These are phyloP conservation scores for Anisodus tanguticus DNA, from an alignment of 257 asterid species.

Conservation along the genomic window DNA sequence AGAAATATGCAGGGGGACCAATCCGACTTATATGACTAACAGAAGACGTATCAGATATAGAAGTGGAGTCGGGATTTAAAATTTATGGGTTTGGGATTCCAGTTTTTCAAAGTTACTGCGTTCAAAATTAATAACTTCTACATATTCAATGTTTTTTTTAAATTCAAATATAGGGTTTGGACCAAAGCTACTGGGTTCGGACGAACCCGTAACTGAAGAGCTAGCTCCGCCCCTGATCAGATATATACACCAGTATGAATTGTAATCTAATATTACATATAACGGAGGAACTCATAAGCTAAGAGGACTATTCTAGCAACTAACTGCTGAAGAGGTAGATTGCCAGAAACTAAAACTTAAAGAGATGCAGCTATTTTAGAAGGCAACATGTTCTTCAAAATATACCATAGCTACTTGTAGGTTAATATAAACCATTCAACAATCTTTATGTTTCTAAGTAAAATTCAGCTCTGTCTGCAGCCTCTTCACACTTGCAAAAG, in stretches of 20 bases:
- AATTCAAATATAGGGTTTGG: no score
- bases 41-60: background rate
- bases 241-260: background rate
- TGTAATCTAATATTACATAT: background rate
- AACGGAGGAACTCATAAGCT: slow-evolving; percentile 22
- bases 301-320: slow-evolving; percentile 20
- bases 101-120: no score
- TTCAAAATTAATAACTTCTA: no score
- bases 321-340: slow-evolving; percentile 17
- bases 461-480: background rate
- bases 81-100: no score
- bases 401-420: slow-evolving; percentile 20
- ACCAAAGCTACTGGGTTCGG: no score
- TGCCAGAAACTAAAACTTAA: slow-evolving; percentile 20
- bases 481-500: slow-evolving; percentile 9
- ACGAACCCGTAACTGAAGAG: no score
- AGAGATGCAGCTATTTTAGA: slow-evolving; percentile 9
- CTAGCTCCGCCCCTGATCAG: no score
- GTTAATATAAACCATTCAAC: slow-evolving; percentile 16
- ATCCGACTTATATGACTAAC: background rate
- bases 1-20: background rate
- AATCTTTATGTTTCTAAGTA: background rate
- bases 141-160: no score
- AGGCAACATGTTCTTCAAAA: background rate
- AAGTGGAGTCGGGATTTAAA: no score